Base-by-base conservation (phyloP, 2,329 filamentous ascomycete species). In the Mollisiaceae sp. region DNA sequence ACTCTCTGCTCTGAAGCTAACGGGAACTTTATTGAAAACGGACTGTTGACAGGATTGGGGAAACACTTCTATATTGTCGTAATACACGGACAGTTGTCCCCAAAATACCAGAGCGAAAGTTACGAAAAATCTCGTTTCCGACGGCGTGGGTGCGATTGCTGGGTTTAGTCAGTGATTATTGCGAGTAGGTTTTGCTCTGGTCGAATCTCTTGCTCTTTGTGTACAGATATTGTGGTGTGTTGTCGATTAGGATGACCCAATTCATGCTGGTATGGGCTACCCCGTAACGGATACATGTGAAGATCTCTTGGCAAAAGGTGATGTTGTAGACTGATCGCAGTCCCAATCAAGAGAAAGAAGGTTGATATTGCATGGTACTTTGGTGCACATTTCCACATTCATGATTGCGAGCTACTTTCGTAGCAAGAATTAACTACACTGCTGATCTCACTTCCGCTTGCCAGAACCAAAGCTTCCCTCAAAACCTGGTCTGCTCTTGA, bases 1-100 rank as follows among this genome's bases (percentile, higher is more conserved):
- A 99, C 82, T 98, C 95, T 60, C 85, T 99, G 68, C 89, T 99
- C 78, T 99, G 86, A 66, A 41, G 57, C 56, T 41, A 55, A 12
- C 41, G 38, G 47, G 38, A 38, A 18, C 9, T 18, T 45, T n/a
- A 47, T 55, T 36, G 43, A 24, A 32, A 56, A 52, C 54, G 45
- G 38, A 59, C 18, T 41, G 36, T 39, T 41, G 27, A 52, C 22
- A 45, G 55, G 65, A 11, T 38, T 32, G 45, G 60, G 36, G 59
- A 59, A 63, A 45, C 32, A 66, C 67, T 70, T 73, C 68, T 69
- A 66, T 67, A 65, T 68, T 71, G 70, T 72, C 69, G 64, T 74
- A 74, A 71, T 72, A 71, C 22, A 47, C 62, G 65, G 62, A 60
- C 56, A 45, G 56, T 57, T 41, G 58, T 43, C 43, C 62, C 50